phyloP scores from a whole-genome alignment of 495 filamentous ascomycete genomes.

The Penicillium roqueforti region DNA sequence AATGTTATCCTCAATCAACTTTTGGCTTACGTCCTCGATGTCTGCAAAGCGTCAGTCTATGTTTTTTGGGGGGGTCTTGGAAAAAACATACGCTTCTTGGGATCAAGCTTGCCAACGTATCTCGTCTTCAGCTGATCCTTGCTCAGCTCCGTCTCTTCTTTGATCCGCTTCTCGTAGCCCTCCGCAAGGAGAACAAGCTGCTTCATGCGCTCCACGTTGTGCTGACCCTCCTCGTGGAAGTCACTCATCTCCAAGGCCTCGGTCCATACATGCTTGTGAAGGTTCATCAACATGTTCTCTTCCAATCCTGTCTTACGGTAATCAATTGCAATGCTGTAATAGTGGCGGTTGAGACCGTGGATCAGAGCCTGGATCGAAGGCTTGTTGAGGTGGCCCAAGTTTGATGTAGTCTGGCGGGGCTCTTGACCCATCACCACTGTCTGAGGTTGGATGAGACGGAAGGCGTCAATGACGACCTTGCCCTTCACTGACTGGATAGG shows the following conservation, averaged over 20 bases:
- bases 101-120: slow-evolving; percentile 98
- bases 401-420: slow-evolving; percentile 96
- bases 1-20: slow-evolving; percentile 97
- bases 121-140: slow-evolving; percentile 98
- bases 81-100: slow-evolving; percentile 78
- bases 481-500: slow-evolving; percentile 99
- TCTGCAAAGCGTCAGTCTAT: slow-evolving; percentile 46
- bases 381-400: slow-evolving; percentile 97
- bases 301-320: slow-evolving; percentile 97
- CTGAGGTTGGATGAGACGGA: slow-evolving; percentile 98
- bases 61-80: neutral
- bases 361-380: slow-evolving; percentile 99
- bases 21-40: slow-evolving; percentile 90
- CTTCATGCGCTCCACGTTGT: slow-evolving; percentile 82
- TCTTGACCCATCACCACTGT: slow-evolving; percentile 98
- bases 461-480: slow-evolving; percentile 98
- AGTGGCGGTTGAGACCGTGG: slow-evolving; percentile 95
- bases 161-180: slow-evolving; percentile 96
- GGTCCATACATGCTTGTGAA: slow-evolving; percentile 99
- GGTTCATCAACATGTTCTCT: slow-evolving; percentile 99
- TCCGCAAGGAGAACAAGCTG: slow-evolving; percentile 85
- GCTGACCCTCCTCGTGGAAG: slow-evolving; percentile 75
- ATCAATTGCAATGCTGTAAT: slow-evolving; percentile 97
- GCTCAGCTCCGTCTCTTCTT: slow-evolving; percentile 93
- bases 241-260: slow-evolving; percentile 97